Percentiles rank a stretch among this genome's conserved stretches.
Conservation (phyloP, 2,329 filamentous ascomycete genomes). For the Pyrenophora tritici-repentis region DNA sequence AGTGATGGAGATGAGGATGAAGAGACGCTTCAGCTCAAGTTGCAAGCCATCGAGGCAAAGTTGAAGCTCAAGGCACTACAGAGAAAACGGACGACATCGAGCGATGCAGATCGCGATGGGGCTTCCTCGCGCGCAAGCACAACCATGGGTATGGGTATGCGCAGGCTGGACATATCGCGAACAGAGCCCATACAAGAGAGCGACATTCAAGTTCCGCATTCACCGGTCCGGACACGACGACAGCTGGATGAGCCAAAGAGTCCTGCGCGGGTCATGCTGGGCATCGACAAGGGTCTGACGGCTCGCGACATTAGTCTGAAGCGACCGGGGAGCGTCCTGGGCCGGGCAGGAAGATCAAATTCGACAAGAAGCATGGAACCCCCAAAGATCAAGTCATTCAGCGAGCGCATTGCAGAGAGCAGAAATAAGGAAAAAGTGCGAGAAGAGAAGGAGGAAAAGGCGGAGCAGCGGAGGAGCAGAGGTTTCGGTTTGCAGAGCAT, state of each 20-base stretch:
- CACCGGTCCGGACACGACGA: constrained; percentile 61
- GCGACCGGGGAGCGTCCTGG: constrained; percentile 46
- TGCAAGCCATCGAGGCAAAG: constrained; percentile 86
- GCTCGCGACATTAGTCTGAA: constrained; percentile 85
- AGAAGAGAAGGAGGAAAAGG: constrained; percentile 51
- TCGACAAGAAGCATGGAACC: constrained; percentile 42
- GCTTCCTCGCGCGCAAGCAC: constrained; percentile 36
- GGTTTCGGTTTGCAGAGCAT: constrained; percentile 47
- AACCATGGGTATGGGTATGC: constrained; percentile 28
- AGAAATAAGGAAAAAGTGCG: constrained; percentile 52
- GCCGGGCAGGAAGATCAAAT: constrained; percentile 43
- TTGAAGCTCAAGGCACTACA: constrained; percentile 87
- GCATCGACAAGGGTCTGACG: constrained; percentile 85
- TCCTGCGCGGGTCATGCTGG: constrained; percentile 77
- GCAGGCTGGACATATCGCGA: constrained; percentile 30
- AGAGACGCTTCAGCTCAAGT: constrained; percentile 82
- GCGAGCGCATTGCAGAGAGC: constrained; percentile 79
- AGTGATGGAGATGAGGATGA: constrained; percentile 66
- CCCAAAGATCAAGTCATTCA: constrained; percentile 67
- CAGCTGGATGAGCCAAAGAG: constrained; percentile 65
- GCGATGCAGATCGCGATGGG: constrained; percentile 26
- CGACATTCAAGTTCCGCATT: constrained; percentile 75
- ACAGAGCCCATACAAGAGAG: constrained; percentile 28
- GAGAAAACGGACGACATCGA: constrained; percentile 49
- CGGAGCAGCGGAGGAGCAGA: constrained; percentile 49